These are phyloP conservation scores for Basidiobolus heterosporus DNA, from an alignment of 371 early-diverging fungal genomes.

Conservation along the genomic window DNA sequence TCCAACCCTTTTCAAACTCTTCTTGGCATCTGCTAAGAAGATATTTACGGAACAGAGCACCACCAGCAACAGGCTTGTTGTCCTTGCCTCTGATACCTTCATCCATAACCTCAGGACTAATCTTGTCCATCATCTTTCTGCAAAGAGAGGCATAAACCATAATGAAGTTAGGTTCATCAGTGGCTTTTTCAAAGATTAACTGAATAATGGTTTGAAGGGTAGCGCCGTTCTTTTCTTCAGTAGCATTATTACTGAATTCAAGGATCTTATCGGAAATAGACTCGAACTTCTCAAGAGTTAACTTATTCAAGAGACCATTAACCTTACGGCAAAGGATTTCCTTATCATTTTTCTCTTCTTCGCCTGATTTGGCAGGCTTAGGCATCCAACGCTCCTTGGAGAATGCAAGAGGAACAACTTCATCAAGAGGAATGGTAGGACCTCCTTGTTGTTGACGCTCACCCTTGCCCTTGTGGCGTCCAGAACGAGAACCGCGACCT, in stretches of 20 bases:
- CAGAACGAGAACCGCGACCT: conserved; percentile 17
- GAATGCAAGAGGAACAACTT: conserved; percentile 56
- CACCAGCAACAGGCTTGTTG: conserved; percentile 36
- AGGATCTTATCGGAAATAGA: conserved; percentile 66
- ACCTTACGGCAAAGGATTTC: conserved; percentile 61
- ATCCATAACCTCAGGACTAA: conserved; percentile 34
- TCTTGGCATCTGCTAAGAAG: conserved; percentile 80
- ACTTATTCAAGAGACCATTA: conserved; percentile 81
- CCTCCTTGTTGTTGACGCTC: conserved; percentile 30
- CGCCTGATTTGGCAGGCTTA: conserved; percentile 8
- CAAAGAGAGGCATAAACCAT: conserved; percentile 80
- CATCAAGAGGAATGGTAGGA: conserved; percentile 39
- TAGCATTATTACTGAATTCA: conserved; percentile 50
- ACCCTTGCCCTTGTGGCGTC: conserved; percentile 22
- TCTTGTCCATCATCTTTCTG: conserved; percentile 38
- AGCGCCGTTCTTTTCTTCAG: conserved; percentile 43
- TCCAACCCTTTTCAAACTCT: conserved; percentile 77
- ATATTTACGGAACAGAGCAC: conserved; percentile 71
- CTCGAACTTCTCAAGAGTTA: conserved; percentile 87
- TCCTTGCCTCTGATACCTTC: conserved; percentile 24
- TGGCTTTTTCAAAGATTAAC: conserved; percentile 83
- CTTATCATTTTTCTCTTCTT: conserved; percentile 12
- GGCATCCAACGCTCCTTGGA: conserved; percentile 78
- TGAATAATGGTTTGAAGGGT: conserved; percentile 63
- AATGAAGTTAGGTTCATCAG: conserved; percentile 81